These are phyloP conservation scores for Davidsoniella eucalypti DNA, from an alignment of 2,329 filamentous ascomycete species.

Conservation along the genomic window DNA sequence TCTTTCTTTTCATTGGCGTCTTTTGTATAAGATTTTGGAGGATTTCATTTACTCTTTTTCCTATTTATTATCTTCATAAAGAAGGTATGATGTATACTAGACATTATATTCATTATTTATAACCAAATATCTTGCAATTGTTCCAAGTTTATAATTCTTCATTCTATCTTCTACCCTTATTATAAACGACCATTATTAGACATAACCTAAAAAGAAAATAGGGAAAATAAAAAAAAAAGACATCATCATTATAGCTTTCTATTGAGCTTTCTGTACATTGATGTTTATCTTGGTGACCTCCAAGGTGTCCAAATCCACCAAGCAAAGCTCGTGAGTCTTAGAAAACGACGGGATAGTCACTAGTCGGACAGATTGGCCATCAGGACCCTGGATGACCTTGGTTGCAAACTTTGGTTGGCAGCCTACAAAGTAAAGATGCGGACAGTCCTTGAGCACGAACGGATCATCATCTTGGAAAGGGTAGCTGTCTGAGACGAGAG, in stretches of 20 bases:
- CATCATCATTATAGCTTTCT: slow-evolving; percentile 8
- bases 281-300: slow-evolving; percentile 58
- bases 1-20: background rate
- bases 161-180: background rate
- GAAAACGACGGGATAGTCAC: slow-evolving; percentile 73
- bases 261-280: slow-evolving; percentile 13
- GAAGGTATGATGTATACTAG: no score
- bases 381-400: slow-evolving; percentile 46
- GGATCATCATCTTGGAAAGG: slow-evolving; percentile 90
- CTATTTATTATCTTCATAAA: no score
- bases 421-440: slow-evolving; percentile 82
- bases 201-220: slow-evolving; percentile 8
- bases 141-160: no score
- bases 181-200: background rate
- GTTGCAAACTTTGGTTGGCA: slow-evolving; percentile 69
- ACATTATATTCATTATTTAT: no score
- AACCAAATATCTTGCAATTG: no score
- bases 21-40: background rate
- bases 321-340: slow-evolving; percentile 59
- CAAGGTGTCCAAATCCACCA: slow-evolving; percentile 74
- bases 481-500: slow-evolving; percentile 58
- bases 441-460: slow-evolving; percentile 70
- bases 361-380: slow-evolving; percentile 57
- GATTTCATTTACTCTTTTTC: background rate
- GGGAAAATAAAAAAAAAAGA: slow-evolving; percentile 3